A percentile compares a stretch with the other conserved stretches of the same genome.
Conservation (phyloP, 1,139 yeast genomes). For the Sugiyamaella xylanicola region DNA sequence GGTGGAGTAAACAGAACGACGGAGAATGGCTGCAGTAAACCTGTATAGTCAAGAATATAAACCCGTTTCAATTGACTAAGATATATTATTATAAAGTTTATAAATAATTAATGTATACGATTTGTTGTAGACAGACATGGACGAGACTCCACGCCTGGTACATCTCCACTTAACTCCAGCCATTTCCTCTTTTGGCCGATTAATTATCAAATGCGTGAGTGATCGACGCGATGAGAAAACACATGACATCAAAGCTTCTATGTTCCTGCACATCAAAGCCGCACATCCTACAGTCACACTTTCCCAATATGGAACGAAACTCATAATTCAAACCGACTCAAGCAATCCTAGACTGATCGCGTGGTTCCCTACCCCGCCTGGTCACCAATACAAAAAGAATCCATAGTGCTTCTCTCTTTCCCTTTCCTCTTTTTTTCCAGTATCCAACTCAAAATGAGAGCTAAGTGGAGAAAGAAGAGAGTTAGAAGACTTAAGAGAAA, state of each 20-base stretch:
- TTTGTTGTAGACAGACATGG: too few species aligned
- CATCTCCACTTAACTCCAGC: too few species aligned
- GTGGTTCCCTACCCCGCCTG: slow-evolving; percentile 18
- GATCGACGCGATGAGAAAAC: not conserved
- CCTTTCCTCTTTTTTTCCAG: slow-evolving; percentile 22
- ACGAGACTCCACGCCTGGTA: too few species aligned
- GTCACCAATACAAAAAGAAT: slow-evolving; percentile 11
- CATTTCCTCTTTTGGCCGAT: too few species aligned
- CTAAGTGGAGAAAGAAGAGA: slow-evolving; percentile 96
- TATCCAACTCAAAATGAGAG: slow-evolving; percentile 36
- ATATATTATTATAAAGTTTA: too few species aligned
- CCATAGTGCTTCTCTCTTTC: slow-evolving; percentile 14
- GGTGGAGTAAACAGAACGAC: too few species aligned
- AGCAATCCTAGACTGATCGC: slow-evolving; percentile 2
- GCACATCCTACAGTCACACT: slow-evolving; percentile 14
- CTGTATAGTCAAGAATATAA: too few species aligned
- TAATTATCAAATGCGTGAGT: too few species aligned
- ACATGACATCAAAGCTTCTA: too few species aligned
- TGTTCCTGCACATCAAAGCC: slow-evolving; percentile 5
- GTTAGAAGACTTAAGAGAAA: slow-evolving; percentile 99
- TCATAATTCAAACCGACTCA: slow-evolving; percentile 7
- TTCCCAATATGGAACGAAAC: slow-evolving; percentile 6
- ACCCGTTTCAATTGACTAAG: too few species aligned
- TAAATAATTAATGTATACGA: too few species aligned
- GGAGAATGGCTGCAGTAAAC: too few species aligned